Percentiles rank a stretch among this genome's conserved stretches.
phyloP scores from a whole-genome alignment of 208 protist genomes.

The Crithidia thermophila region DNA sequence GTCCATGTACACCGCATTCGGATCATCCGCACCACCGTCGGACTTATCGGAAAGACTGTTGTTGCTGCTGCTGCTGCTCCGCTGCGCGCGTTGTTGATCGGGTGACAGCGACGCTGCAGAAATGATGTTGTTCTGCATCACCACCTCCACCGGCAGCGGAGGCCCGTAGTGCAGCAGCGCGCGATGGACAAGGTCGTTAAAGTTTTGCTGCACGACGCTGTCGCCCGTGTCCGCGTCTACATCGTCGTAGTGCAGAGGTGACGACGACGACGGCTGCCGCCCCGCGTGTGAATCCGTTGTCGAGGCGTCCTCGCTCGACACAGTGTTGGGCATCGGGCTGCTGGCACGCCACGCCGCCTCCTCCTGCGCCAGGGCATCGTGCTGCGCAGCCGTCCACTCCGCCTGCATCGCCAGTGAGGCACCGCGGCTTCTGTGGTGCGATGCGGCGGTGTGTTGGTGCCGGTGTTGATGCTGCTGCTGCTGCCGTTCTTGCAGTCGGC shows the following conservation, averaged over 20 bases:
- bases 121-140: constrained; percentile 52
- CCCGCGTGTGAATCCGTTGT: too few relatives aligned
- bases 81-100: background rate
- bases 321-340: background rate
- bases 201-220: constrained; percentile 70
- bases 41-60: background rate
- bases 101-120: constrained; percentile 10
- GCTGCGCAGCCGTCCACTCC: constrained; percentile 18
- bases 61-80: constrained; percentile 1
- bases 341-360: constrained; percentile 8
- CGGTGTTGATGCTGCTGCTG: background rate
- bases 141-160: constrained; percentile 77
- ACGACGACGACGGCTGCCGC: background rate
- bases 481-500: background rate
- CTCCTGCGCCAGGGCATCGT: constrained; percentile 18
- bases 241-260: constrained; percentile 38
- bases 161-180: constrained; percentile 78
- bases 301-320: too few relatives aligned
- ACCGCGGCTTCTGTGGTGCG: background rate
- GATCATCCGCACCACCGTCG: constrained; percentile 30
- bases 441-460: background rate
- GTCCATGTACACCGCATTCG: constrained; percentile 57
- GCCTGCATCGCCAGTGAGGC: background rate
- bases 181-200: constrained; percentile 59
- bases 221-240: constrained; percentile 57